These are phyloP conservation scores for Psidium friedrichsthalianum DNA, from an alignment of 345 rosid genomes.

Conservation along the genomic window DNA sequence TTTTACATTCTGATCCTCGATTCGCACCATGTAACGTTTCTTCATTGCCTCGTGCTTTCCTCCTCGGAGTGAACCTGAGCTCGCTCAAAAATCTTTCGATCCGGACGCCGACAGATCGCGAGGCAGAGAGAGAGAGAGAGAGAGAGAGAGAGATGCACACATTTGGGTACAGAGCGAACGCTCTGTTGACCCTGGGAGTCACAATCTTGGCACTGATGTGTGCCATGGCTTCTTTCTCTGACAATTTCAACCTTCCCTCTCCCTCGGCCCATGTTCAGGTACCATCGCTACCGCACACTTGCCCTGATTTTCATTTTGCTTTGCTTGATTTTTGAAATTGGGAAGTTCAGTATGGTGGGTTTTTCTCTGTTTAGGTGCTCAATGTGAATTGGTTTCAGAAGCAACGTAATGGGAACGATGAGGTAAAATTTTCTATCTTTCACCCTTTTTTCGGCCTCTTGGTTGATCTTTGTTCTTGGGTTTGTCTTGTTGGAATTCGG, in stretches of 20 bases:
- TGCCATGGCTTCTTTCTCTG: slow-evolving; percentile 72
- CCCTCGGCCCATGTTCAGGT: slow-evolving; percentile 90
- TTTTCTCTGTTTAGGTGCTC: slow-evolving; percentile 41
- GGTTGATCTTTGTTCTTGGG: neutral
- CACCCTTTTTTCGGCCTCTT: neutral
- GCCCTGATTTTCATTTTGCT: neutral
- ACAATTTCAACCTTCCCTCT: slow-evolving; percentile 61
- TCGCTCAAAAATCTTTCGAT: neutral
- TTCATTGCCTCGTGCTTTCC: neutral
- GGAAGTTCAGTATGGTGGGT: neutral
- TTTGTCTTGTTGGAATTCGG: neutral
- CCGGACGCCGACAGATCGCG: neutral
- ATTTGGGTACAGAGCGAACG: slow-evolving; percentile 79
- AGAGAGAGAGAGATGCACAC: slow-evolving; percentile 54
- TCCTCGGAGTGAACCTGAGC: neutral
- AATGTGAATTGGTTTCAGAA: slow-evolving; percentile 80
- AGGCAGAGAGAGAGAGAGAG: neutral
- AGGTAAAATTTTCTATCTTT: slow-evolving; percentile 29
- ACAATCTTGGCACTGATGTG: slow-evolving; percentile 81
- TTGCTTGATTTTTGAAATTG: neutral
- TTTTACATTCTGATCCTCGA: neutral
- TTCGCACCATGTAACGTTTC: neutral
- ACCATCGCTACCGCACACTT: neutral
- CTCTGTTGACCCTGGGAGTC: slow-evolving; percentile 65
- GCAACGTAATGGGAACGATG: slow-evolving; percentile 84